Percentiles rank a stretch among this genome's conserved stretches.
phyloP scores from a whole-genome alignment of 495 filamentous ascomycete genomes.

The Echria macrotheca region DNA sequence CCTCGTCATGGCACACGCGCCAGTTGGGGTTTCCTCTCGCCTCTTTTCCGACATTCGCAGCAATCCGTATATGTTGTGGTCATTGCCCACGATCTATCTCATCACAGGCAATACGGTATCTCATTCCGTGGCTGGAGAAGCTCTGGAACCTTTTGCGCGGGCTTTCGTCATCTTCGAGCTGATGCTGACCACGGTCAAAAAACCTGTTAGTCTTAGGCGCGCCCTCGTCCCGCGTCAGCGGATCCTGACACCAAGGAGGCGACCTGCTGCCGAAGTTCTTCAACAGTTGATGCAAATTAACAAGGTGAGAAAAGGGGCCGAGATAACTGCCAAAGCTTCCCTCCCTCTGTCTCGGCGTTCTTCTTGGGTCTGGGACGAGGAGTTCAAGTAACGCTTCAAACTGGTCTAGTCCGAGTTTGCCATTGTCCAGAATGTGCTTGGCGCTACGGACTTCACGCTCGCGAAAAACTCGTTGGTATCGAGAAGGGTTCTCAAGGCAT shows the following conservation, averaged over 20 bases:
- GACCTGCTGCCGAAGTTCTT: no score
- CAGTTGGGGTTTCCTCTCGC: no score
- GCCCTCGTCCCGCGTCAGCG: background rate
- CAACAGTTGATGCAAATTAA: background rate
- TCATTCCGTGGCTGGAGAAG: background rate
- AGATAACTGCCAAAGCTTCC: background rate
- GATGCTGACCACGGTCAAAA: background rate
- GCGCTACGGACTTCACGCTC: background rate
- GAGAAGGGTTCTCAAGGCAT: background rate
- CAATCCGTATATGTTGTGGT: no score
- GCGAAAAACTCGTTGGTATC: background rate
- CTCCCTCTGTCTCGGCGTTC: background rate
- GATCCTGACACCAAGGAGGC: background rate
- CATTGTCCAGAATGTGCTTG: background rate
- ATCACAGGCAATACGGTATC: background rate
- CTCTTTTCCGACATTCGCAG: no score
- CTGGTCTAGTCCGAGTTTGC: background rate
- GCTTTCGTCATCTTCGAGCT: background rate
- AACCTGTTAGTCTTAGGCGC: background rate
- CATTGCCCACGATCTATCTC: no score
- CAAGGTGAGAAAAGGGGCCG: background rate
- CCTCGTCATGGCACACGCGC: no score
- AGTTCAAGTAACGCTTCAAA: background rate
- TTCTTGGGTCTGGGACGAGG: background rate
- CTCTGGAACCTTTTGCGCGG: background rate